A percentile compares a stretch with the other conserved stretches of the same genome.
phyloP scores from a whole-genome alignment of 108 stramenopile genomes.

The Mediolabrus comicus region DNA sequence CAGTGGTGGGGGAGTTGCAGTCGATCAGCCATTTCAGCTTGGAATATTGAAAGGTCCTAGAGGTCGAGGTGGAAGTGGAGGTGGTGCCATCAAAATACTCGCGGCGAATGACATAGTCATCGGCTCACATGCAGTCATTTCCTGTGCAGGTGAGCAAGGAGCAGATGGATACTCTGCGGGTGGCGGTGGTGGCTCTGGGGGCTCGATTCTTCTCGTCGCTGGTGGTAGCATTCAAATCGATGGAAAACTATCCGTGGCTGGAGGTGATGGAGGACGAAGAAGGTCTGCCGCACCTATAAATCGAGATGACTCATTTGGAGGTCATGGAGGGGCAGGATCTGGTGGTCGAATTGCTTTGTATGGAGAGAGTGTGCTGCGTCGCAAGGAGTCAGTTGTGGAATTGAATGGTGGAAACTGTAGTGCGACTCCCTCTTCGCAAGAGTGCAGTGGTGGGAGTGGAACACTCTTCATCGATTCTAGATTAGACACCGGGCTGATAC shows the following conservation, averaged over 20 bases:
- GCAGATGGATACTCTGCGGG: constrained; percentile 55
- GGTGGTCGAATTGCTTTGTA: constrained; percentile 78
- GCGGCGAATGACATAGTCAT: constrained; percentile 73
- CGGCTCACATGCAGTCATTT: constrained; percentile 49
- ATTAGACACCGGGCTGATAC: constrained; percentile 15
- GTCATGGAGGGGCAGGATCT: constrained; percentile 67
- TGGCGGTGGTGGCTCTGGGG: constrained; percentile 83
- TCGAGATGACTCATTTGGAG: constrained; percentile 19
- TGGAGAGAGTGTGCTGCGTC: constrained; percentile 51
- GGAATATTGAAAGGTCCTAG: constrained; percentile 30
- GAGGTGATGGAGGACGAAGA: constrained; percentile 70
- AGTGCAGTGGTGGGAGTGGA: constrained; percentile 37
- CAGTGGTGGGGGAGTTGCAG: constrained; percentile 58
- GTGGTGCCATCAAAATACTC: constrained; percentile 81
- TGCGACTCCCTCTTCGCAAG: neutral
- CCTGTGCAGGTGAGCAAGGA: constrained; percentile 63
- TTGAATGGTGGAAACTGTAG: constrained; percentile 29
- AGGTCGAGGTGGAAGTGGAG: constrained; percentile 74
- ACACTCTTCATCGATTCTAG: constrained; percentile 16
- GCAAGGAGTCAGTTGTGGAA: constrained; percentile 10
- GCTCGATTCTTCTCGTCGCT: constrained; percentile 64
- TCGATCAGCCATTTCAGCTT: constrained; percentile 46
- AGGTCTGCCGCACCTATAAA: neutral
- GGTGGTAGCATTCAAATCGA: constrained; percentile 55
- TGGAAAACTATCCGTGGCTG: constrained; percentile 52